Evolutionary conservation across 2,329 filamentous ascomycete species (phyloP).

Genomic region (Sphaerulina vaccinii): DNA sequence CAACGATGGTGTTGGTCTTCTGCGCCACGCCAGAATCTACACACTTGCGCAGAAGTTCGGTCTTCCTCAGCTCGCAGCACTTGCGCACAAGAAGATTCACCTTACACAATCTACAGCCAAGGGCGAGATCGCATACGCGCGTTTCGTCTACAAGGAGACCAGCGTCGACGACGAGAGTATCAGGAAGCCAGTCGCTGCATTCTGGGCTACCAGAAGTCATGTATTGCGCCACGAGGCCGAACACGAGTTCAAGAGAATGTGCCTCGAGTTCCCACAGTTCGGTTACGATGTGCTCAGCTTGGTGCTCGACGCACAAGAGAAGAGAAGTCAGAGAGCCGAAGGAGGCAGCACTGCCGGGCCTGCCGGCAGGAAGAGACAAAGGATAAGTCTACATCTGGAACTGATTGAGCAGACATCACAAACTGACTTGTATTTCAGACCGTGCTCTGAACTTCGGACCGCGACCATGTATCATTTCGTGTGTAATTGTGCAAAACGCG

Average conservation of each 20-base stretch:
- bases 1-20: constrained; percentile 75
- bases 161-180: constrained; percentile 67
- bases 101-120: constrained; percentile 82
- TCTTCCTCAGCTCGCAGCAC: constrained; percentile 63
- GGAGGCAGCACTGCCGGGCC: constrained; percentile 38
- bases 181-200: constrained; percentile 79
- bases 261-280: constrained; percentile 86
- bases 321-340: constrained; percentile 41
- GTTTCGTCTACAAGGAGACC: constrained; percentile 84
- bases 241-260: constrained; percentile 78
- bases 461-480: neutral
- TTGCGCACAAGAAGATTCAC: constrained; percentile 88
- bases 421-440: constrained; percentile 3
- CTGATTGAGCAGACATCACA: neutral
- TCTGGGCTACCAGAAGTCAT: constrained; percentile 82
- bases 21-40: constrained; percentile 87
- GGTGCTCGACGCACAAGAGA: constrained; percentile 52
- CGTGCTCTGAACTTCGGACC: neutral
- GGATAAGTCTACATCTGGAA: constrained; percentile 23
- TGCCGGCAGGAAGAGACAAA: constrained; percentile 39
- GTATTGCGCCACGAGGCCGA: constrained; percentile 82
- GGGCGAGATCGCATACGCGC: constrained; percentile 87
- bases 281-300: constrained; percentile 85
- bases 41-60: constrained; percentile 80
- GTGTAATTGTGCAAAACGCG: neutral